phyloP scores from a whole-genome alignment of 139 green algal species.

The Monoraphidium neglectum region DNA sequence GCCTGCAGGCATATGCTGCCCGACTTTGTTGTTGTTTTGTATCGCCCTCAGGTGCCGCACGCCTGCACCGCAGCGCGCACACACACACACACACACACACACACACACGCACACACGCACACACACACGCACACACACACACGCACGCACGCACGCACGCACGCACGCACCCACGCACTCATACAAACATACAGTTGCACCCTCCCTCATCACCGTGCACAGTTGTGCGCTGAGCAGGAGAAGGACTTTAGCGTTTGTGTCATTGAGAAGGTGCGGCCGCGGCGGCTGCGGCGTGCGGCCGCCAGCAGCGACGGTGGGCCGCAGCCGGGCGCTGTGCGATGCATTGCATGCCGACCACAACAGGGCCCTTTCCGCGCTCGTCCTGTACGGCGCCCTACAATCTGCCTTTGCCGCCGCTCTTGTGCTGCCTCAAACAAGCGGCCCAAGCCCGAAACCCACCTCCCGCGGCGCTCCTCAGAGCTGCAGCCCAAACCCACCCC shows the following conservation, averaged over 20 bases:
- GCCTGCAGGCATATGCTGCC: no score
- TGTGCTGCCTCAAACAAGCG: not conserved
- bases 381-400: not conserved
- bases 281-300: not conserved
- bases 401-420: not conserved
- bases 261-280: constrained; percentile 82
- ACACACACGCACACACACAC: no score
- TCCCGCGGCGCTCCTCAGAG: not conserved
- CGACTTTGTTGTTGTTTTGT: no score
- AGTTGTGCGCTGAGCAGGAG: constrained; percentile 63
- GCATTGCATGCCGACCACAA: not conserved
- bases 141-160: no score
- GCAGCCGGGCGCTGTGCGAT: not conserved
- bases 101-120: no score
- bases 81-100: no score
- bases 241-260: constrained; percentile 88
- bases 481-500: not conserved
- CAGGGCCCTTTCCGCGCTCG: not conserved
- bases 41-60: not conserved
- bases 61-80: no score
- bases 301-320: constrained; percentile 5
- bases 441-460: not conserved
- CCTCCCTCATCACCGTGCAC: constrained; percentile 11
- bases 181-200: no score
- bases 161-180: no score